phyloP scores from a whole-genome alignment of 192 early-diverging fungal genomes.

The Coemansia sp. region DNA sequence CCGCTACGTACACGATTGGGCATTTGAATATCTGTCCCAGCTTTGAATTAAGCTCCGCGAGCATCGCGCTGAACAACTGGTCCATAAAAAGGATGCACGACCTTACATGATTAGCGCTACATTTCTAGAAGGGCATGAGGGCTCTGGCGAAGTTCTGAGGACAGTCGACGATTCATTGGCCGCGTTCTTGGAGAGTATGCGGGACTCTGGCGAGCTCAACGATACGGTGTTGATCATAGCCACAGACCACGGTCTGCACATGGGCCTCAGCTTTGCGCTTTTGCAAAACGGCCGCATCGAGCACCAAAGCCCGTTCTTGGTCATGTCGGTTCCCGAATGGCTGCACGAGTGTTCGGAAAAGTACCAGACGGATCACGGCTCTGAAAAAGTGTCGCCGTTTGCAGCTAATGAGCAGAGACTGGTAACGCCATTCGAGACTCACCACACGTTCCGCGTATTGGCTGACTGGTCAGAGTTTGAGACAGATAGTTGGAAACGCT shows the following conservation, averaged over 20 bases:
- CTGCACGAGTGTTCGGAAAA: slow-evolving; percentile 33
- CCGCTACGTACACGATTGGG: slow-evolving; percentile 44
- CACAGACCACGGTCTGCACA: slow-evolving; percentile 48
- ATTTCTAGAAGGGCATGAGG: slow-evolving; percentile 51
- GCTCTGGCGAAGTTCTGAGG: slow-evolving; percentile 42
- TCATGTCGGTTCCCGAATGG: slow-evolving; percentile 36
- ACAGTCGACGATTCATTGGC: slow-evolving; percentile 35
- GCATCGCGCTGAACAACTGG: neutral
- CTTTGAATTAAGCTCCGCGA: slow-evolving; percentile 28
- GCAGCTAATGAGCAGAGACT: slow-evolving; percentile 43
- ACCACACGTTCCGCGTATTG: slow-evolving; percentile 40
- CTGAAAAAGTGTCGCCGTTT: slow-evolving; percentile 28
- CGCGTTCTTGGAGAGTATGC: slow-evolving; percentile 25
- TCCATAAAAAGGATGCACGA: neutral
- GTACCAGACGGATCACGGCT: slow-evolving; percentile 16
- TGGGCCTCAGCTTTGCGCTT: slow-evolving; percentile 51
- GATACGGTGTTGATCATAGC: slow-evolving; percentile 42
- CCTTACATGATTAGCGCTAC: slow-evolving; percentile 44
- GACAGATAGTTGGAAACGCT: slow-evolving; percentile 23
- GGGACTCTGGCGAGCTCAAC: slow-evolving; percentile 43
- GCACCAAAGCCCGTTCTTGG: slow-evolving; percentile 52
- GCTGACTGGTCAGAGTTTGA: slow-evolving; percentile 43
- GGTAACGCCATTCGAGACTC: slow-evolving; percentile 41
- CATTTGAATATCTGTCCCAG: slow-evolving; percentile 42
- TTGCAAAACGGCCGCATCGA: slow-evolving; percentile 45